A percentile compares a stretch with the other conserved stretches of the same genome.
Evolutionary conservation across 2,329 filamentous ascomycete species (phyloP).

Genomic region (Fusarium solani-melongenae): DNA sequence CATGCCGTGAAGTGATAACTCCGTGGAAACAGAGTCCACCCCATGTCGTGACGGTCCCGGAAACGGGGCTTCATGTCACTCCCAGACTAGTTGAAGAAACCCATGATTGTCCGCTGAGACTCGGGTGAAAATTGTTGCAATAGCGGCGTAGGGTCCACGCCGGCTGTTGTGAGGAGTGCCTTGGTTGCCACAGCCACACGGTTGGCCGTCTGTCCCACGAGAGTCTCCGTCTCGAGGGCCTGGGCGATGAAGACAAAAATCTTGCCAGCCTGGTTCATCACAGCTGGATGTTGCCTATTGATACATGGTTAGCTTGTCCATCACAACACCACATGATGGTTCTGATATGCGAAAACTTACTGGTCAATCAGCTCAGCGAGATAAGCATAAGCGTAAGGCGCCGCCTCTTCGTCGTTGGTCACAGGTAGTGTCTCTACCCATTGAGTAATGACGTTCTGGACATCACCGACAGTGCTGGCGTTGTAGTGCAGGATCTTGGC

Average conservation of each 20-base stretch:
- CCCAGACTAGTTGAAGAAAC: slow-evolving; percentile 74
- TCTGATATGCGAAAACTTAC: slow-evolving; percentile 67
- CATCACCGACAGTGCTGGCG: slow-evolving; percentile 77
- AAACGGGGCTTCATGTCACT: slow-evolving; percentile 7
- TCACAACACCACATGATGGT: neutral
- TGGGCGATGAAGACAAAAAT: slow-evolving; percentile 88
- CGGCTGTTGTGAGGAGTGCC: slow-evolving; percentile 77
- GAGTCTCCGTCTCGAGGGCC: slow-evolving; percentile 89
- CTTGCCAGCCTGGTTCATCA: slow-evolving; percentile 80
- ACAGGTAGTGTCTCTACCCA: slow-evolving; percentile 95
- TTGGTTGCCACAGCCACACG: slow-evolving; percentile 84
- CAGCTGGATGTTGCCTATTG: slow-evolving; percentile 83
- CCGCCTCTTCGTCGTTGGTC: slow-evolving; percentile 95
- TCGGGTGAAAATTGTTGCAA: slow-evolving; percentile 81
- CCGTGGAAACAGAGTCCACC: slow-evolving; percentile 4
- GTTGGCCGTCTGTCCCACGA: slow-evolving; percentile 84
- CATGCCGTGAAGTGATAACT: slow-evolving; percentile 23
- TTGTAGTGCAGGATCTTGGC: slow-evolving; percentile 98
- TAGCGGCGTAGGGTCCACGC: slow-evolving; percentile 79
- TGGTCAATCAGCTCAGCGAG: slow-evolving; percentile 91
- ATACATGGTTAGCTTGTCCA: slow-evolving; percentile 41
- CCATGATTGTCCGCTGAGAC: slow-evolving; percentile 82
- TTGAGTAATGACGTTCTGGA: slow-evolving; percentile 79
- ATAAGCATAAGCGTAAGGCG: slow-evolving; percentile 95
- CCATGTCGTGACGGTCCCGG: slow-evolving; percentile 4